Evolutionary conservation across 108 stramenopile genomes (phyloP).

Genomic region (Nitzschia sp.): DNA sequence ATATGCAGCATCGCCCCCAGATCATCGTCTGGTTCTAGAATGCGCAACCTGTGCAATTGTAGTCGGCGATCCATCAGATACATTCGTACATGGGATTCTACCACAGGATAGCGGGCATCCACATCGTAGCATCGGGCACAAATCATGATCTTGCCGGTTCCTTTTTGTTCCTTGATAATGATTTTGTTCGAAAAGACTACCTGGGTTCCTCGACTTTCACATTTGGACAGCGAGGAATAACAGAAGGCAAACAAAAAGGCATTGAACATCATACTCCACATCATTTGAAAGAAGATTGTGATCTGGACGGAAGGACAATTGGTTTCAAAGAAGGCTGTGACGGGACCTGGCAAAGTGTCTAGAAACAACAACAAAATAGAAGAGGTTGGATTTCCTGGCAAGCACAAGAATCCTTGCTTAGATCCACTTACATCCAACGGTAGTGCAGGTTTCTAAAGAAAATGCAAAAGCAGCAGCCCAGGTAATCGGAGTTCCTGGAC

Average conservation of each 20-base stretch:
- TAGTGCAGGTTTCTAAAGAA: constrained; percentile 76
- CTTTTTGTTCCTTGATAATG: constrained; percentile 29
- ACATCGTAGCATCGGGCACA: constrained; percentile 64
- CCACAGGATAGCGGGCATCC: constrained; percentile 64
- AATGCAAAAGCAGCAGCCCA: constrained; percentile 73
- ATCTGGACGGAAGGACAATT: constrained; percentile 66
- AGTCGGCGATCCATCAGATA: constrained; percentile 58
- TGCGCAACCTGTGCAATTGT: constrained; percentile 47
- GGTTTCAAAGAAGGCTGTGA: constrained; percentile 69
- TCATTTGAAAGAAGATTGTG: constrained; percentile 74
- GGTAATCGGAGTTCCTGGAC: constrained; percentile 29
- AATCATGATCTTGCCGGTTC: not conserved
- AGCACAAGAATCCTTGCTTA: no score
- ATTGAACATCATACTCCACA: constrained; percentile 69
- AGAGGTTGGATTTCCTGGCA: no score
- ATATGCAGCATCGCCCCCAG: constrained; percentile 52
- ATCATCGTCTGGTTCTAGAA: constrained; percentile 68
- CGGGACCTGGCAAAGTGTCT: constrained; percentile 46
- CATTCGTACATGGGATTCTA: constrained; percentile 85
- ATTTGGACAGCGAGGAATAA: constrained; percentile 53
- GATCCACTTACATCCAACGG: constrained; percentile 57
- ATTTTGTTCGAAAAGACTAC: constrained; percentile 78
- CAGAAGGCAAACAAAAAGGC: constrained; percentile 77
- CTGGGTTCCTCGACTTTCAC: constrained; percentile 57
- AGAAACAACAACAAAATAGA: no score